phyloP scores from a whole-genome alignment of 257 asterid species.

The Solanum chmielewskii region DNA sequence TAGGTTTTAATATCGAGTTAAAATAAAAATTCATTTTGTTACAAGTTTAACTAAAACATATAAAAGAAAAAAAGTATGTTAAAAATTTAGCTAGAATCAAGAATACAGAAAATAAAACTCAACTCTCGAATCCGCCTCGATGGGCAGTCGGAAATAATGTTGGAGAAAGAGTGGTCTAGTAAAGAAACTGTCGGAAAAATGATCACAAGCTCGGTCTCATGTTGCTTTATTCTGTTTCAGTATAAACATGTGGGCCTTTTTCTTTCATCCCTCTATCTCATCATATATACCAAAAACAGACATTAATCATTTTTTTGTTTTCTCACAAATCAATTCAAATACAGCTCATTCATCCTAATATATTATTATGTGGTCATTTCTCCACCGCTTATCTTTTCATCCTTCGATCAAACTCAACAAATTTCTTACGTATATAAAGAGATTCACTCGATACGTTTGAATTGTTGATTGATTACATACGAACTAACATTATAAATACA shows the following conservation, averaged over 20 bases:
- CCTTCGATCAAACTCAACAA: fast-evolving
- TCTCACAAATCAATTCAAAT: not conserved
- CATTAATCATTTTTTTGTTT: not conserved
- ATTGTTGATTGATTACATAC: not conserved
- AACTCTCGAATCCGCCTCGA: too few relatives aligned
- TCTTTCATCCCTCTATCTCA: not conserved
- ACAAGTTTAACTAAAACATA: too few relatives aligned
- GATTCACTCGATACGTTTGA: not conserved
- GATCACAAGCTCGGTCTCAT: conserved; percentile 1
- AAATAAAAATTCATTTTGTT: too few relatives aligned
- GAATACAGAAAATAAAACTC: not conserved
- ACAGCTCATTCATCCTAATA: not conserved
- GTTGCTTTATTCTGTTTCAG: conserved; percentile 18
- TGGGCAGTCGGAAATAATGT: conserved; percentile 1
- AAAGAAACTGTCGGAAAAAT: conserved; percentile 28
- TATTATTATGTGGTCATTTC: not conserved
- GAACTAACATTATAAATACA: fast-evolving
- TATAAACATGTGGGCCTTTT: conserved; percentile 15
- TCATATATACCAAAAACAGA: not conserved
- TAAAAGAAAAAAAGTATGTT: too few relatives aligned
- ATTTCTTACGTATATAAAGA: not conserved
- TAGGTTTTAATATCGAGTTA: too few relatives aligned
- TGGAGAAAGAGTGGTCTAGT: conserved; percentile 20
- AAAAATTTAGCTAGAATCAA: not conserved
- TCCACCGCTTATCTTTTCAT: not conserved